Evolutionary conservation across 257 asterid genomes (phyloP).

Genomic region (Dorcoceras hygrometricum): DNA sequence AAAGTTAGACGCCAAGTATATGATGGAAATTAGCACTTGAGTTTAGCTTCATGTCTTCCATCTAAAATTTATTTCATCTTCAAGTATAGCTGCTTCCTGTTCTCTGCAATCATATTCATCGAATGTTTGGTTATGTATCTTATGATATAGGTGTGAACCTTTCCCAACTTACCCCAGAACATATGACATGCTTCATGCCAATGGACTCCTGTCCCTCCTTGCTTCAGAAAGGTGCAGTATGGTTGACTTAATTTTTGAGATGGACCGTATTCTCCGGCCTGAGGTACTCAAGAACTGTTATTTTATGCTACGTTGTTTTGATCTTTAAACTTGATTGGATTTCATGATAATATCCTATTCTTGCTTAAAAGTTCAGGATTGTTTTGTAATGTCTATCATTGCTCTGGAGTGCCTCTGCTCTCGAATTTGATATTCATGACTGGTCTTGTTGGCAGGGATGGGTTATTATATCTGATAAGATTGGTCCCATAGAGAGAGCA

Average conservation of each 20-base stretch:
- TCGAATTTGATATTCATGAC: slow-evolving; percentile 11
- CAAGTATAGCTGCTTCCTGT: neutral
- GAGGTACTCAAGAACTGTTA: slow-evolving; percentile 52
- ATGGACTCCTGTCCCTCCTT: slow-evolving; percentile 65
- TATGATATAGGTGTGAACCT: slow-evolving; percentile 78
- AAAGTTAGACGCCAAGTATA: neutral
- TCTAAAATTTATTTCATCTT: neutral
- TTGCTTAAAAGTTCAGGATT: neutral
- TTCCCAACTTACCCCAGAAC: slow-evolving; percentile 96
- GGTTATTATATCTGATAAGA: slow-evolving; percentile 71
- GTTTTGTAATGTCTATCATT: neutral
- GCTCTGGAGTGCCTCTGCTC: neutral
- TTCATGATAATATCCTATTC: neutral
- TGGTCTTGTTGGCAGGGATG: slow-evolving; percentile 66
- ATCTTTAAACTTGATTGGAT: neutral
- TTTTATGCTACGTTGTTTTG: neutral
- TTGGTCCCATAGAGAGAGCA: slow-evolving; percentile 55
- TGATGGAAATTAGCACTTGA: neutral
- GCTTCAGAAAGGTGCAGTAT: slow-evolving; percentile 55
- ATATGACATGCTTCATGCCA: slow-evolving; percentile 86
- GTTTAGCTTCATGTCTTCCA: neutral
- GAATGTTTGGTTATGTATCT: slow-evolving; percentile 4
- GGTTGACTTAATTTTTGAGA: slow-evolving; percentile 62
- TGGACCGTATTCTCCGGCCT: slow-evolving; percentile 92
- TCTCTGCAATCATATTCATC: neutral